Percentiles rank a stretch among this genome's conserved stretches.
These are phyloP conservation scores for Alternaria sp. DNA, from an alignment of 2,329 filamentous ascomycete genomes.

Conservation along the genomic window DNA sequence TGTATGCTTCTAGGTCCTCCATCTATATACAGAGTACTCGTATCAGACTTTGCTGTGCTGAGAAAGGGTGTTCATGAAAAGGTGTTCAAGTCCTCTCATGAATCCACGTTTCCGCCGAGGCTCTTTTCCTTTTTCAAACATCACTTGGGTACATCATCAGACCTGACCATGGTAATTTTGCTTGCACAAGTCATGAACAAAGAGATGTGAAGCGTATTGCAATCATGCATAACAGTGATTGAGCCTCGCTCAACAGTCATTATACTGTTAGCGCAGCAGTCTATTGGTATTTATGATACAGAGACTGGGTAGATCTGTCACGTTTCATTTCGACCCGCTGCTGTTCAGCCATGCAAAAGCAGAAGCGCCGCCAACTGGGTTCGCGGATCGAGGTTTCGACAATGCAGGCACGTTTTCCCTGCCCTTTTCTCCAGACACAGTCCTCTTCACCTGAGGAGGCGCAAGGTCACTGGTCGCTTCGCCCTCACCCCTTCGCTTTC, in stretches of 20 bases:
- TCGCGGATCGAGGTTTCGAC: slow-evolving; percentile 69
- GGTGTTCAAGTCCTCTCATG: too few relatives aligned
- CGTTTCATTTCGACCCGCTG: slow-evolving; percentile 37
- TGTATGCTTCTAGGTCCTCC: too few relatives aligned
- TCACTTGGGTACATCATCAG: too few relatives aligned
- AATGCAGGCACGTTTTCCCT: slow-evolving; percentile 49
- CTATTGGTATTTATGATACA: background rate
- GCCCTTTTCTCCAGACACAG: slow-evolving; percentile 43
- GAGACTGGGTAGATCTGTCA: background rate
- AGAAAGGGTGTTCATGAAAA: background rate
- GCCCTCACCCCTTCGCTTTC: slow-evolving; percentile 48
- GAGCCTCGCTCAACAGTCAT: background rate
- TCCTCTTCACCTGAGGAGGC: slow-evolving; percentile 38
- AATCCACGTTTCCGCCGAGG: too few relatives aligned
- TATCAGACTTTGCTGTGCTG: too few relatives aligned
- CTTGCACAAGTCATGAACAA: background rate
- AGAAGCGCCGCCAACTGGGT: slow-evolving; percentile 90
- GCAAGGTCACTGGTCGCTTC: slow-evolving; percentile 23
- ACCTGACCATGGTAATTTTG: background rate
- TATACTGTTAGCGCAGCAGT: background rate
- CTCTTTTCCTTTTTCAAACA: too few relatives aligned
- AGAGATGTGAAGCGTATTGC: background rate
- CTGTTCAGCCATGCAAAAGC: slow-evolving; percentile 91
- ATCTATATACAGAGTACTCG: too few relatives aligned
- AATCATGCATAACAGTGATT: background rate